Percentiles rank a stretch among this genome's conserved stretches.
Conservation (phyloP, 2,329 filamentous ascomycete genomes). For the Lachnellula subtilissima region DNA sequence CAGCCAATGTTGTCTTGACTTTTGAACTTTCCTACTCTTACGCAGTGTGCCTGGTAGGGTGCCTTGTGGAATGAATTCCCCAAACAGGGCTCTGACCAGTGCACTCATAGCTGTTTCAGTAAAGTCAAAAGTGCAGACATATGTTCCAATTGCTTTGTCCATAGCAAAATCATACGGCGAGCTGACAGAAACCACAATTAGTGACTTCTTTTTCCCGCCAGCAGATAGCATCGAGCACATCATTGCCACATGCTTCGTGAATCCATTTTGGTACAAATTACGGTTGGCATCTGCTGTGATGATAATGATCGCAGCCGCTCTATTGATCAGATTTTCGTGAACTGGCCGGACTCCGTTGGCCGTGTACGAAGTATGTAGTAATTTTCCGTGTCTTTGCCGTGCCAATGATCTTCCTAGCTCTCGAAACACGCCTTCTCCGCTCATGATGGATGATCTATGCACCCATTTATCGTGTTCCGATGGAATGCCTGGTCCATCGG, state of each 20-base stretch:
- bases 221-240: slow-evolving; percentile 81
- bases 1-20: slow-evolving; percentile 91
- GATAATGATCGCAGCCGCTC: slow-evolving; percentile 82
- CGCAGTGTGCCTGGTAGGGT: slow-evolving; percentile 69
- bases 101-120: slow-evolving; percentile 87
- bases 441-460: slow-evolving; percentile 67
- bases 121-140: slow-evolving; percentile 94
- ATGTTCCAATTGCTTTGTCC: slow-evolving; percentile 85
- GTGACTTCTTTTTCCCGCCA: slow-evolving; percentile 76
- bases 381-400: slow-evolving; percentile 75
- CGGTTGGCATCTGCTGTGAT: slow-evolving; percentile 91
- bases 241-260: slow-evolving; percentile 94
- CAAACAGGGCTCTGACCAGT: slow-evolving; percentile 77
- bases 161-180: slow-evolving; percentile 96
- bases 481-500: slow-evolving; percentile 45
- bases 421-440: slow-evolving; percentile 86
- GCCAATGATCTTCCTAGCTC: slow-evolving; percentile 86
- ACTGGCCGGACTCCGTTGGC: slow-evolving; percentile 88
- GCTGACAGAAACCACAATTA: slow-evolving; percentile 88
- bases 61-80: slow-evolving; percentile 59
- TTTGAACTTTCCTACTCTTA: slow-evolving; percentile 80
- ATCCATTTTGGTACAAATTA: slow-evolving; percentile 89
- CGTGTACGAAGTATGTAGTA: slow-evolving; percentile 92
- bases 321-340: slow-evolving; percentile 86
- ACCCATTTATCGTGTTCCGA: slow-evolving; percentile 49